Conservation (phyloP, 192 early-diverging fungal genomes). For the Rhizophlyctis rosea region DNA sequence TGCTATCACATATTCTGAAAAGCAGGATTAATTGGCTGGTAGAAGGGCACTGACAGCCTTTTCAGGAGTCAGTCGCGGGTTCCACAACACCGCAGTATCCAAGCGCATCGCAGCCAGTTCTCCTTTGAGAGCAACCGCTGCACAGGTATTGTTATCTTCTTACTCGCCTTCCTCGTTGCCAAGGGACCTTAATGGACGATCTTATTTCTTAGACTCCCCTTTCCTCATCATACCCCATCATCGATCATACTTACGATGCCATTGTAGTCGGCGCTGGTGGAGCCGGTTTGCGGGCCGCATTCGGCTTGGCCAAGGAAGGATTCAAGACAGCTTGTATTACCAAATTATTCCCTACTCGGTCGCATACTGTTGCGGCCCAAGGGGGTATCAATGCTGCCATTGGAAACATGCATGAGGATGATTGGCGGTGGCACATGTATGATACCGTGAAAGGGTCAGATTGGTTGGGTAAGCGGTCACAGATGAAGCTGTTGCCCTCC, state of each 20-base stretch:
- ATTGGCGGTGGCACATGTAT: conserved; percentile 99
- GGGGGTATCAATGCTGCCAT: conserved; percentile 99
- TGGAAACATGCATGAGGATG: conserved; percentile 99
- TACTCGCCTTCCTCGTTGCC: neutral
- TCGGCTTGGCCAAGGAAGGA: conserved; percentile 80
- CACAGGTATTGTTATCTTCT: conserved; percentile 45
- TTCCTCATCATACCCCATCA: conserved; percentile 83
- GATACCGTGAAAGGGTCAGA: conserved; percentile 99
- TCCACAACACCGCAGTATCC: conserved; percentile 65
- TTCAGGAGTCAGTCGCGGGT: conserved; percentile 40
- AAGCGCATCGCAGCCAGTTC: conserved; percentile 67
- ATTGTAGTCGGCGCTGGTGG: conserved; percentile 97
- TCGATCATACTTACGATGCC: conserved; percentile 99
- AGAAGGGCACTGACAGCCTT: too few species aligned
- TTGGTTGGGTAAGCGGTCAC: conserved; percentile 74
- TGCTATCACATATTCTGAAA: too few species aligned
- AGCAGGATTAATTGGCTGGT: too few species aligned
- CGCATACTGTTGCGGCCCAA: conserved; percentile 98
- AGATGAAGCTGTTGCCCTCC: too few species aligned
- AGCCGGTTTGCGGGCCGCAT: conserved; percentile 95
- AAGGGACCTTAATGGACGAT: neutral
- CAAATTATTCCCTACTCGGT: conserved; percentile 97
- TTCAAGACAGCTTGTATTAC: conserved; percentile 98
- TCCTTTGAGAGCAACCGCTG: conserved; percentile 71
- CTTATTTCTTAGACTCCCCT: conserved; percentile 32